Evolutionary conservation across 768 basidiomycete genomes (phyloP), one percentile per base, ranked within the genome.

Genomic region (Boletus huronensis): DNA sequence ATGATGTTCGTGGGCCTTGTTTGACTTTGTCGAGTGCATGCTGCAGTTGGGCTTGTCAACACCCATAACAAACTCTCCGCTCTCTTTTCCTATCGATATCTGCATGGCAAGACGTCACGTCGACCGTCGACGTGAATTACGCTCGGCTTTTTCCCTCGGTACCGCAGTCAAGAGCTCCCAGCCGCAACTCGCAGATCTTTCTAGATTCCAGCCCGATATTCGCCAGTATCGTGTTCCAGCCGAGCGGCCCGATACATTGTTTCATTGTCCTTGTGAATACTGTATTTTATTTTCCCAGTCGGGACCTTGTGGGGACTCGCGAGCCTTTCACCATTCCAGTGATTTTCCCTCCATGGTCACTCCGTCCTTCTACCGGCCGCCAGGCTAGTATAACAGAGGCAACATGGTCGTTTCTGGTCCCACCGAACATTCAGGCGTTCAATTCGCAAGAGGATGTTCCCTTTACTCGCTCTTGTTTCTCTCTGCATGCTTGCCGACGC

Each of bases 401-500:
- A 26, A 4, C 39, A 13, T 46, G 35, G 19, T 29, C 5, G 28
- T 32, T 19, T 17, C 13, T 23, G 13, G 10, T 42, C 2, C n/a
- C 53, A 29, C 26, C 32, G 28, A 16, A 25, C 3, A 39, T 6
- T 25, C 13, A 16, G 3, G 48, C 5, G 21, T 25, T 31, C 19
- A 16, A 13, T 38, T 29, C 19, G 28, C 19, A 21, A 4, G 28
- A 26, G 16, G 23, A 59, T 59, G 58, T 19, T 50, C 36, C 26
- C 28, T 32, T 16, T 28, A 14, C 29, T 47, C 1, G 23, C 28
- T 34, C 19, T 61, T 7, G 16, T 28, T 48, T 54, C 41, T 25
- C 34, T 61, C 44, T 28, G 11, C 39, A 16, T 23, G 3, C 17
- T 50, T 38, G 40, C 35, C 8, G 46, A 38, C 52, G 55, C 58